Conservation (phyloP, 257 asterid genomes). For the Lycium barbarum region DNA sequence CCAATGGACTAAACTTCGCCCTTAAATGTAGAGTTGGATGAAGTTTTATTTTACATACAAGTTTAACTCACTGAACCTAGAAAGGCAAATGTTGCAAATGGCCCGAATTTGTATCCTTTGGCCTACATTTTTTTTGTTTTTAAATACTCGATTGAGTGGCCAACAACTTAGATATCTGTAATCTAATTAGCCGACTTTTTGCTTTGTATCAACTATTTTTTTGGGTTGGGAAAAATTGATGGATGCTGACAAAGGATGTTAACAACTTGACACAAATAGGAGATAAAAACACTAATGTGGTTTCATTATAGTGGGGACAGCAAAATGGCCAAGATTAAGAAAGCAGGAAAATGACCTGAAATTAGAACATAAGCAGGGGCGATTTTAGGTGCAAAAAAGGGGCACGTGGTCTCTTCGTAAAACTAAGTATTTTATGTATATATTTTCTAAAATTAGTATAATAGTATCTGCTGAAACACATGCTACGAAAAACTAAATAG, state of each 20-base stretch:
- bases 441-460: no score
- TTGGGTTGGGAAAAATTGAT: neutral
- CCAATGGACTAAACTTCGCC: neutral
- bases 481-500: no score
- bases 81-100: neutral
- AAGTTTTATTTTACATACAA: neutral
- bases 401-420: no score
- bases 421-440: no score
- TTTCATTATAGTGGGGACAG: neutral
- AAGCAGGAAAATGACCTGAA: neutral
- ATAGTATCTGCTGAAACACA: no score
- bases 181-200: neutral
- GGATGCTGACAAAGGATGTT: slow-evolving; percentile 26
- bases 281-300: neutral
- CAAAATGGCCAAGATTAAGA: neutral
- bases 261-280: neutral
- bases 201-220: neutral
- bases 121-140: neutral
- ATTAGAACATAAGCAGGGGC: neutral
- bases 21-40: neutral
- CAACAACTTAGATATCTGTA: neutral
- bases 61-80: neutral
- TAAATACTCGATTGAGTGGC: neutral
- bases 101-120: neutral
- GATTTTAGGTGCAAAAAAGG: no score